These are phyloP conservation scores for Passiflora organensis DNA, from an alignment of 345 rosid genomes.

Conservation along the genomic window DNA sequence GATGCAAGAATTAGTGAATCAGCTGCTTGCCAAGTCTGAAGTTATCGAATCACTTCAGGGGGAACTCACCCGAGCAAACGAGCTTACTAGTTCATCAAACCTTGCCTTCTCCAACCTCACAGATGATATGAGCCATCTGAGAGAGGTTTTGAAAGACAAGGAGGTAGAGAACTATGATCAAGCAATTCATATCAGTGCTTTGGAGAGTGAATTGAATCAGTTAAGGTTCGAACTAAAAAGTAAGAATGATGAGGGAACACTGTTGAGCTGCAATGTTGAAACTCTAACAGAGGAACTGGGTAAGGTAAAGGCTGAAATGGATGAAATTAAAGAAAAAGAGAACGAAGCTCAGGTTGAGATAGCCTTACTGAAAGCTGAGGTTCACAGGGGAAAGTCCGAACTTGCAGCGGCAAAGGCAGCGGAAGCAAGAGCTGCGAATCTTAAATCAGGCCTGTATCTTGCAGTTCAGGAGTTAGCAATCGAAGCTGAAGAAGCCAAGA, in stretches of 20 bases:
- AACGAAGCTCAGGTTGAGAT: conserved; percentile 32
- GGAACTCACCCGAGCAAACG: conserved; percentile 23
- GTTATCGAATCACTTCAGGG: conserved; percentile 17
- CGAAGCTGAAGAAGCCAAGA: conserved; percentile 11
- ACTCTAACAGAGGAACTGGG: conserved; percentile 19
- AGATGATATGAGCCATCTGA: conserved; percentile 11
- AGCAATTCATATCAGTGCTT: conserved; percentile 13
- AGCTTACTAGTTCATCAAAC: conserved; percentile 22
- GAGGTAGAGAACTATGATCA: conserved; percentile 29
- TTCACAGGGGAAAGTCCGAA: conserved; percentile 29
- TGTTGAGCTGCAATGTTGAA: conserved; percentile 18
- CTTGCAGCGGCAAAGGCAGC: conserved; percentile 38
- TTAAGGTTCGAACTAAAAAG: conserved; percentile 20
- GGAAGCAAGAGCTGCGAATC: conserved; percentile 28
- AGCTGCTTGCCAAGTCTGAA: conserved; percentile 21
- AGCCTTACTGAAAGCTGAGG: conserved; percentile 31
- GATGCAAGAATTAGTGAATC: conserved; percentile 31
- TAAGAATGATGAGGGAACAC: conserved; percentile 20
- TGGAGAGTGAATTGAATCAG: conserved; percentile 29
- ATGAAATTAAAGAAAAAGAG: conserved; percentile 27
- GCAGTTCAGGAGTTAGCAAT: conserved; percentile 37
- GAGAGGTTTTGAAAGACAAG: conserved; percentile 24
- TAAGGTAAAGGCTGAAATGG: conserved; percentile 21
- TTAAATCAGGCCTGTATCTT: conserved; percentile 26
- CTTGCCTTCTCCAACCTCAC: conserved; percentile 20